Base-by-base conservation (phyloP, 2,329 filamentous ascomycete species). In the Colletotrichum lentis region DNA sequence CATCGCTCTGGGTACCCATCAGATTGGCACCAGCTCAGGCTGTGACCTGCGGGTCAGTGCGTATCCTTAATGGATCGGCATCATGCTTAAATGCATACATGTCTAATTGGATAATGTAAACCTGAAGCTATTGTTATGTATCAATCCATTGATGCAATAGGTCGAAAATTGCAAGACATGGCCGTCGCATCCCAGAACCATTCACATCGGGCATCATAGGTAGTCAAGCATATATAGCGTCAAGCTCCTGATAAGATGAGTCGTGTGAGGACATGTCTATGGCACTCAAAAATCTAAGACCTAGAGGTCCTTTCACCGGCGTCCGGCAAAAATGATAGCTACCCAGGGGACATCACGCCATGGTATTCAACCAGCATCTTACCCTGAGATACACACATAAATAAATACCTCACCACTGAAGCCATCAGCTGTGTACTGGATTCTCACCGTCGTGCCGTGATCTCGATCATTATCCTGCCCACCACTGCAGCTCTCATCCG, bases 401-500 rank as follows among this genome's bases (percentile, higher is more conserved):
- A n/a, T n/a, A 6, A 16, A 16, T 39, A 11, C 14, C 7, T 24
- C 53, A 41, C 16, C 20, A 4, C 14, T n/a, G 31, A 20, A 39
- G 18, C 7, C 14, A 5, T 5, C 43, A 5, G 6, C 4, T 22
- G n/a, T 24, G n/a, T 11, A 6, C 31, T 14, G 8, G 4, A 6
- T 20, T 2, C 16, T 18, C 18, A 37, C 4, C 27, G 6, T 5
- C 37, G 27, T 44, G 27, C 20, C n/a, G 10, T 10, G 6, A 16
- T 31, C 14, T 47, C 37, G 43, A 12, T n/a, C 4, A n/a, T n/a
- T 4, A 22, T 14, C 6, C 27, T 18, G 12, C 31, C 8, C 43
- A 37, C 11, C 53, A 55, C 35, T 43, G n/a, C 11, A 24, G 8
- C 16, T 22, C 35, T 56, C 14, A 69, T 12, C 50, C 71, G 27